Evolutionary conservation across 108 stramenopile species (phyloP), one percentile per base, ranked within the genome.

Genomic region (Epithemia pelagica): DNA sequence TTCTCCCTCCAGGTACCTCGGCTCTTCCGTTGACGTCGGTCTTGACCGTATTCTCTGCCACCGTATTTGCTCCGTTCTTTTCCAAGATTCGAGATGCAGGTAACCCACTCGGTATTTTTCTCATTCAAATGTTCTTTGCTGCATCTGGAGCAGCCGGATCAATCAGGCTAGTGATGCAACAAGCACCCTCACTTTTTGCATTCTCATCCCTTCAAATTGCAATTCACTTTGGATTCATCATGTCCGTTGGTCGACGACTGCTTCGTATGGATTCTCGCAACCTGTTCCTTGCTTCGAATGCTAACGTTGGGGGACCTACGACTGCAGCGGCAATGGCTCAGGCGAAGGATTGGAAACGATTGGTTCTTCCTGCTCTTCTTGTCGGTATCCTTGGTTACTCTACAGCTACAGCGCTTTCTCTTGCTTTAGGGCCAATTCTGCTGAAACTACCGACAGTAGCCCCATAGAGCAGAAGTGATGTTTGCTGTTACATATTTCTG

Each of bases 321-420:
- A 92, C 91, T 0, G 96, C 96, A 8, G 96, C 96, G 2, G 94
- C 94, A 32, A 94, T 96, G 92, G 91, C 94, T 26, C 86, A 86
- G 59, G 92, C 92, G 18, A 96, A 96, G 70, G 75, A 87, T 63
- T 96, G 96, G 96, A 85, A 83, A 46, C 75, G 78, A 23, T 68
- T 92, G 66, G 83, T 94, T 24, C 58, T 95, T 53, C 94, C 94
- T 22, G 91, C 88, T 21, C 72, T 95, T 2, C 72, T 94, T 27
- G 81, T 92, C 29, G 96, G 96, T 0, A 93, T 96, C 27, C 74
- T 96, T n/a, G 96, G 96, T 32, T 96, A 96, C 70, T 91, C 94
- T 5, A 81, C 78, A 0, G 96, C 92, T 24, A 96, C 96, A 52
- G 84, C 90, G 19, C 71, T 94, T 29, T 89, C 91, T 21, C 74